Base-by-base conservation (phyloP, 352 stramenopile species). In the Phytophthora citrophthora region DNA sequence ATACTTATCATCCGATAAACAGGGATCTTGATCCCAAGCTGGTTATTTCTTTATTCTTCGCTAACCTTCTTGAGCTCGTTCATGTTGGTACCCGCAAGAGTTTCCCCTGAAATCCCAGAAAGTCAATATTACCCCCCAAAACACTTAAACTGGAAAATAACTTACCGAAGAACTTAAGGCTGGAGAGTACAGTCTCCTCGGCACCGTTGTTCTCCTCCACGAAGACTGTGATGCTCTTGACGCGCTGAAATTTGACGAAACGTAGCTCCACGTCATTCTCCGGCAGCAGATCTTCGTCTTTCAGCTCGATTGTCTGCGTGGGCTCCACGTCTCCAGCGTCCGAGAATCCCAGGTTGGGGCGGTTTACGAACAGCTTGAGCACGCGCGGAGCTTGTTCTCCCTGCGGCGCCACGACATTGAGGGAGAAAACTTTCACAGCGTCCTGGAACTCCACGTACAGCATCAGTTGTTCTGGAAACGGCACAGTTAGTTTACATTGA, bases 381-480 rank as follows among this genome's bases (percentile, higher is more conserved):
- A 90, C 51, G 20, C 77, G 80, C 1, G 85, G 85, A 7, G 83
- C 83, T 31, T 78, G 63, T 15, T 90, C 83, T 47, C 79, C 79
- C 9, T 63, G 40, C 0, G 82, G 79, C 1, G 85, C 82, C 36
- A 81, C 75, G 31, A 94, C 59, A 41, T 77, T 80, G 24, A 94
- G 73, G 36, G 86, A 94, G 62, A 90, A 85, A 26, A 94, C 64
- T 68, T 94, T 94, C 54, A 94, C 80, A 0, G 77, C 57, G 16
- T 94, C 83, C 39, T 94, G 84, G 75, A 94, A 94, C 63, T 91
- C 83, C 36, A 94, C 74, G 64, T 94, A 86, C 36, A 94, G 65
- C 51, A 94, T 81, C 54, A 94, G 51, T 77, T 94, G 83, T 69
- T 94, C 86, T 94, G 52, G 4, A 26, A 6, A 61, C 26, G 26